Percentiles rank a stretch among this genome's conserved stretches.
Conservation (phyloP, 1,139 yeast genomes). For the Yamadazyma pseudoaaseri region DNA sequence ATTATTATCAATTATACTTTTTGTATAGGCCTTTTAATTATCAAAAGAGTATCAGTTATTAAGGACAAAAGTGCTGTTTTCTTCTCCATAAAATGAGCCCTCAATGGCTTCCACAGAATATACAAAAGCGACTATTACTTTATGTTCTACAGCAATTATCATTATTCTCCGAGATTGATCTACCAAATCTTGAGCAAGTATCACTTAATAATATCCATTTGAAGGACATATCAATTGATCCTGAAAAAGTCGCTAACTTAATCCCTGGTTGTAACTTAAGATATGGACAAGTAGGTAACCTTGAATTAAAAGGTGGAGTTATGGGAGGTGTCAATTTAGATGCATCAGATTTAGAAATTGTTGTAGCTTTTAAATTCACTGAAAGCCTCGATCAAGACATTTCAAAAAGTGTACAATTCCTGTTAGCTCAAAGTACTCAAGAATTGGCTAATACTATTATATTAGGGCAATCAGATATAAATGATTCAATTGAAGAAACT, state of each 20-base stretch:
- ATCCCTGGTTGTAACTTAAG: slow-evolving; percentile 66
- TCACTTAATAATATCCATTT: slow-evolving; percentile 58
- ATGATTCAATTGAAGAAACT: slow-evolving; percentile 14
- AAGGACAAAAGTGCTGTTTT: too few species aligned
- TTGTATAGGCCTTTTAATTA: too few species aligned
- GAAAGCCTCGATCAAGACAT: slow-evolving; percentile 24
- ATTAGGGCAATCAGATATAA: slow-evolving; percentile 20
- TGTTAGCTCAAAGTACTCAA: slow-evolving; percentile 63
- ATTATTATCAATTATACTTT: too few species aligned
- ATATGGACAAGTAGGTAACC: slow-evolving; percentile 56
- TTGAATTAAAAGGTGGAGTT: slow-evolving; percentile 49
- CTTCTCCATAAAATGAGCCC: too few species aligned
- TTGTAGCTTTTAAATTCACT: slow-evolving; percentile 49
- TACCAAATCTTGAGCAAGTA: slow-evolving; percentile 74
- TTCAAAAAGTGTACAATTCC: slow-evolving; percentile 35
- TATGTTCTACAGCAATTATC: slow-evolving; percentile 80
- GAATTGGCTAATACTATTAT: slow-evolving; percentile 64
- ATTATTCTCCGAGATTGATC: slow-evolving; percentile 78
- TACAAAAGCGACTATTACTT: slow-evolving; percentile 76
- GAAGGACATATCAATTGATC: slow-evolving; percentile 66
- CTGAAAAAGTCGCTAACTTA: slow-evolving; percentile 61
- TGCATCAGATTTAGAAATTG: slow-evolving; percentile 55
- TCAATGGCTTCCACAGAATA: slow-evolving; percentile 79
- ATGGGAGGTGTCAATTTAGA: slow-evolving; percentile 67
- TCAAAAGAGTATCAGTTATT: too few species aligned